A percentile compares a stretch with the other conserved stretches of the same genome.
phyloP scores from a whole-genome alignment of 768 basidiomycete species.

The Dendrothele bispora region DNA sequence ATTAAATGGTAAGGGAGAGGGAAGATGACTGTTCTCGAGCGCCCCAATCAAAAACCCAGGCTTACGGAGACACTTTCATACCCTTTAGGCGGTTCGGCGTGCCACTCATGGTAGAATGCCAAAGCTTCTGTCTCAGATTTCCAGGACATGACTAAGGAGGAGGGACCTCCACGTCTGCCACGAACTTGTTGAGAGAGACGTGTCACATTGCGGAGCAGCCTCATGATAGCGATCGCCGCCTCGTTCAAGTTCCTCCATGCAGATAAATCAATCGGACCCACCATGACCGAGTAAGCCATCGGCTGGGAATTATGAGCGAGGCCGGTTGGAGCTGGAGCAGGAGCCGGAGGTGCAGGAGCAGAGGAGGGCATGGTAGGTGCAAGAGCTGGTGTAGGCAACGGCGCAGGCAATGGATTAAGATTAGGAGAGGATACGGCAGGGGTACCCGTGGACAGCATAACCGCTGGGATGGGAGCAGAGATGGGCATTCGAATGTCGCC shows the following conservation, averaged over 20 bases:
- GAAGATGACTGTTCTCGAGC: no score
- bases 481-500: no score
- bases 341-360: neutral
- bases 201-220: neutral
- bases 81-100: neutral
- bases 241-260: slow-evolving; percentile 1
- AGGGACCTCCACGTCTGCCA: slow-evolving; percentile 1
- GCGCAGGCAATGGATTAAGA: no score
- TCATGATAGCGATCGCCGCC: slow-evolving; percentile 1
- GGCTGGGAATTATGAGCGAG: neutral
- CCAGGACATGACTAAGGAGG: slow-evolving; percentile 4
- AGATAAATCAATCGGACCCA: slow-evolving; percentile 5
- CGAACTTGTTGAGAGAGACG: slow-evolving; percentile 1
- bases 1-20: no score
- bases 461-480: no score
- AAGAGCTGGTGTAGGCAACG: no score
- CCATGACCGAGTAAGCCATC: slow-evolving; percentile 3
- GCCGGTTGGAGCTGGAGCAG: slow-evolving; percentile 1
- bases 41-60: neutral
- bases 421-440: no score
- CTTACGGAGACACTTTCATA: slow-evolving; percentile 2
- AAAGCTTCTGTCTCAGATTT: slow-evolving; percentile 4
- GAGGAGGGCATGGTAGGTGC: no score
- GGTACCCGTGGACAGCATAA: no score
- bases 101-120: slow-evolving; percentile 7